These are phyloP conservation scores for Mucor circinelloides DNA, from an alignment of 371 early-diverging fungal genomes.

Conservation along the genomic window DNA sequence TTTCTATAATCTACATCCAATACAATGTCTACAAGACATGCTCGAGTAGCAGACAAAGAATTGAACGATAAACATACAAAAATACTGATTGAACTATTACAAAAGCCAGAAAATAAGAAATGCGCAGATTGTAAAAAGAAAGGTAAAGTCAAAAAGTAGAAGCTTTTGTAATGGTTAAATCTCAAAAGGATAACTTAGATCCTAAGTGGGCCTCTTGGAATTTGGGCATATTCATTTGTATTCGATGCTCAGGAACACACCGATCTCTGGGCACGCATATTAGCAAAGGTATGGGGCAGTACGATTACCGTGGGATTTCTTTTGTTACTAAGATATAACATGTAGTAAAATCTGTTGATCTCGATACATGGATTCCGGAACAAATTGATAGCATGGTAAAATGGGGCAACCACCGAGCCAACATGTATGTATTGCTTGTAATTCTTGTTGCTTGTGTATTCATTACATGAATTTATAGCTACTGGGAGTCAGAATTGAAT, in stretches of 20 bases:
- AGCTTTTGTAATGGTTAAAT: background rate
- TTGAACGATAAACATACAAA: constrained; percentile 67
- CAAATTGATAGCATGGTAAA: constrained; percentile 74
- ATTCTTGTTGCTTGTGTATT: background rate
- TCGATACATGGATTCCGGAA: constrained; percentile 80
- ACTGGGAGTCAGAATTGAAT: constrained; percentile 61
- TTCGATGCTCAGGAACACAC: constrained; percentile 79
- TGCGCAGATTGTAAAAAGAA: constrained; percentile 80
- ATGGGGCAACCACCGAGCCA: constrained; percentile 78
- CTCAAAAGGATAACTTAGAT: constrained; percentile 34
- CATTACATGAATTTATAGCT: constrained; percentile 14
- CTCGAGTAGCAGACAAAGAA: constrained; percentile 66
- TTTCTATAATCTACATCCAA: background rate
- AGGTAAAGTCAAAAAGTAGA: constrained; percentile 35
- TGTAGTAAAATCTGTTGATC: constrained; percentile 76
- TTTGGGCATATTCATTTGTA: constrained; percentile 79
- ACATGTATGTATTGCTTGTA: constrained; percentile 28
- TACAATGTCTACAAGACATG: constrained; percentile 66
- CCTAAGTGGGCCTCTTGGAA: constrained; percentile 87
- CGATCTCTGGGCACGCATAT: constrained; percentile 80
- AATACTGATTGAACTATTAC: constrained; percentile 65
- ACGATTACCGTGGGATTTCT: background rate
- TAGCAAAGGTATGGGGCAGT: constrained; percentile 60
- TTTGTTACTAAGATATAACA: background rate
- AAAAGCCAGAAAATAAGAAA: constrained; percentile 59